Percentiles rank a stretch among this genome's conserved stretches.
Conservation (phyloP, 2,329 filamentous ascomycete species). For the Periglandula ipomoeae region DNA sequence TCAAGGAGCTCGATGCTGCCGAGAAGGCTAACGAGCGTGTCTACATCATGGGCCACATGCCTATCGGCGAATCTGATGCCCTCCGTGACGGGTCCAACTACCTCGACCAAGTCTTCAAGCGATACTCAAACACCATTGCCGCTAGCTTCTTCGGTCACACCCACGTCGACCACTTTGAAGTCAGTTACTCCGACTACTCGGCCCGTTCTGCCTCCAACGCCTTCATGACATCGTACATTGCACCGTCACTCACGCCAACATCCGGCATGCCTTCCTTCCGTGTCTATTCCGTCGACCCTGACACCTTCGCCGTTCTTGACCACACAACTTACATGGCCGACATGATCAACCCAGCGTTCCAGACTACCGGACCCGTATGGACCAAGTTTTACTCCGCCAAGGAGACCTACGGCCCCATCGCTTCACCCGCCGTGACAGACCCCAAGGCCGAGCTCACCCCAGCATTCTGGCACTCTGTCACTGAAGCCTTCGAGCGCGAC, state of each 20-base stretch:
- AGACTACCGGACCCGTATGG: conserved; percentile 39
- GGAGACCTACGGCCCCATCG: conserved; percentile 38
- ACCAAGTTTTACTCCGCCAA: conserved; percentile 47
- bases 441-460: conserved; percentile 38
- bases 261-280: conserved; percentile 48
- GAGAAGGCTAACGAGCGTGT: conserved; percentile 43
- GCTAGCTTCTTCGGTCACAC: conserved; percentile 50
- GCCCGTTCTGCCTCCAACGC: conserved; percentile 33
- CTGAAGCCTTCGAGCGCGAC: conserved; percentile 35
- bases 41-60: conserved; percentile 50
- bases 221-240: conserved; percentile 42
- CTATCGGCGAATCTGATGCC: conserved; percentile 38
- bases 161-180: conserved; percentile 46
- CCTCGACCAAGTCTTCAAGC: conserved; percentile 42
- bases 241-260: conserved; percentile 44
- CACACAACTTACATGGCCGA: conserved; percentile 45
- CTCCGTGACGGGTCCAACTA: conserved; percentile 44
- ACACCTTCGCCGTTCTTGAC: conserved; percentile 46
- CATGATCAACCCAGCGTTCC: conserved; percentile 34
- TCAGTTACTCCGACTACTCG: conserved; percentile 42
- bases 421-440: conserved; percentile 30
- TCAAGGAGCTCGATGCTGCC: conserved; percentile 41
- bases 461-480: conserved; percentile 51
- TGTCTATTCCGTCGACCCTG: conserved; percentile 48
- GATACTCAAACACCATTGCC: conserved; percentile 44